These are phyloP conservation scores for Hanseniaspora taiwanica DNA, from an alignment of 805 yeast genomes.

Conservation along the genomic window DNA sequence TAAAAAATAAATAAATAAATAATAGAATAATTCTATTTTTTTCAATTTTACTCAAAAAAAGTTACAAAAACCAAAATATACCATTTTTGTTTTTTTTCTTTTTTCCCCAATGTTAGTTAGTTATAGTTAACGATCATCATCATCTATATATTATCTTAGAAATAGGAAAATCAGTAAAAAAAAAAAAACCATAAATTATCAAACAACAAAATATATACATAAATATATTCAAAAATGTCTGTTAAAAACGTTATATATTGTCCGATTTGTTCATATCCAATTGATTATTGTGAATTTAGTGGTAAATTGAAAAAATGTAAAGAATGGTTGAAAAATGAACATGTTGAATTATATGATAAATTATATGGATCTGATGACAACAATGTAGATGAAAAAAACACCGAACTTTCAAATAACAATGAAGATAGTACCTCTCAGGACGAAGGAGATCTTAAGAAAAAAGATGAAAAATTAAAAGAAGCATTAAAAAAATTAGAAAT, in stretches of 20 bases:
- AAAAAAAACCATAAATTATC: background rate
- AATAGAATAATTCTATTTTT: background rate
- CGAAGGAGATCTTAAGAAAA: conserved; percentile 54
- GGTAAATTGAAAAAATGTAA: conserved; percentile 71
- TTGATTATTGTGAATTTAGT: conserved; percentile 88
- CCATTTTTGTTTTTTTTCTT: background rate
- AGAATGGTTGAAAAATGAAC: conserved; percentile 56
- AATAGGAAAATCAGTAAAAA: background rate
- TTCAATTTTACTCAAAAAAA: too few relatives aligned
- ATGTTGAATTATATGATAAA: conserved; percentile 41
- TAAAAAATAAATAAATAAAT: too few relatives aligned
- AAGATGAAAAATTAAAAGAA: conserved; percentile 69
- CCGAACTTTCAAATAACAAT: conserved; percentile 12
- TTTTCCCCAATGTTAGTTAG: background rate
- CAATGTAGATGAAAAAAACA: conserved; percentile 27
- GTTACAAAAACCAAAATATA: too few relatives aligned
- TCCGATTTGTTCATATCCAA: conserved; percentile 73
- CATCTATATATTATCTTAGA: background rate
- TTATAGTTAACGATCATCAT: background rate
- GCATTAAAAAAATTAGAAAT: conserved; percentile 76
- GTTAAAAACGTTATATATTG: conserved; percentile 47
- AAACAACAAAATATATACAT: background rate
- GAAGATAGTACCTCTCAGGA: conserved; percentile 31
- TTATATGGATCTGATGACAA: conserved; percentile 48
- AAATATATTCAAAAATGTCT: conserved; percentile 6